Evolutionary conservation across 805 yeast species (phyloP).

Genomic region (Saturnispora dispora): DNA sequence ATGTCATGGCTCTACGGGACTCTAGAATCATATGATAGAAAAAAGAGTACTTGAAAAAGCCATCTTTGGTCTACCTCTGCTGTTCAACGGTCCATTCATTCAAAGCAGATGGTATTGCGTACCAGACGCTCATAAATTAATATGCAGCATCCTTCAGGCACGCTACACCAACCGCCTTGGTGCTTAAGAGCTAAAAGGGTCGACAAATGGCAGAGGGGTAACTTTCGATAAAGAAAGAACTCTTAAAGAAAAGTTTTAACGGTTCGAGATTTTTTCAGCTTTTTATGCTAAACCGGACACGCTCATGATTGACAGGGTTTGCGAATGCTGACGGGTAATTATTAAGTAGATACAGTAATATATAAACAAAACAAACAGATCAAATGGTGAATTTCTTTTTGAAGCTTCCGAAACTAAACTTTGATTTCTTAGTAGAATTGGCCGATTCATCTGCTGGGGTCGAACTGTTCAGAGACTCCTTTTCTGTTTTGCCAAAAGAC

Average conservation of each 20-base stretch:
- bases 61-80: slow-evolving; percentile 5
- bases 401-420: slow-evolving; percentile 9
- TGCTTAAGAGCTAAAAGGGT: neutral
- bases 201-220: slow-evolving; percentile 9
- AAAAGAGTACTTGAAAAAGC: slow-evolving; percentile 6
- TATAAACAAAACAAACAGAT: neutral
- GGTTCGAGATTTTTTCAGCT: neutral
- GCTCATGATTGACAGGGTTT: slow-evolving; percentile 3
- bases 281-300: neutral
- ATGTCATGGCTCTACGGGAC: slow-evolving; percentile 14
- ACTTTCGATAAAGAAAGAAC: slow-evolving; percentile 14
- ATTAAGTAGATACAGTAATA: neutral
- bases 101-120: neutral
- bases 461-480: neutral
- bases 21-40: neutral
- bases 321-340: neutral
- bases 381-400: slow-evolving; percentile 8
- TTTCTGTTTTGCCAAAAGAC: neutral
- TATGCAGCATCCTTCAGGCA: slow-evolving; percentile 9
- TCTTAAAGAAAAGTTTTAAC: neutral
- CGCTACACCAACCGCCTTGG: neutral
- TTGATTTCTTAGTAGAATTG: slow-evolving; percentile 1
- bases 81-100: slow-evolving; percentile 6
- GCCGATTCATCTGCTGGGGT: neutral
- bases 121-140: slow-evolving; percentile 11